Conservation (phyloP, 306 rosid genomes). For the Arachis hypogaea region DNA sequence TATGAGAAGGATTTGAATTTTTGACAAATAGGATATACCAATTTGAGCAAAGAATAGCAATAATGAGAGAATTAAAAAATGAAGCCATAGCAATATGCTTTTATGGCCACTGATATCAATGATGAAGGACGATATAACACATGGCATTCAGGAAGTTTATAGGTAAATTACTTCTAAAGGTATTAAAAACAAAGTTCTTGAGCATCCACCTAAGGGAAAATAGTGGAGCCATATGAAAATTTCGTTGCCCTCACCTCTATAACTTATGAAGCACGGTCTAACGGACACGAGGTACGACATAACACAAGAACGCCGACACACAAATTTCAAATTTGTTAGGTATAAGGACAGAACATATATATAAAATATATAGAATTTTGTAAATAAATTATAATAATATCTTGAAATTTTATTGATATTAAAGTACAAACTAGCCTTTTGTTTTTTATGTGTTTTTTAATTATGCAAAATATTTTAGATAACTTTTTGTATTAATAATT, state of each 20-base stretch:
- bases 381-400: too few species aligned
- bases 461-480: too few species aligned
- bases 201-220: neutral
- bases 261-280: too few species aligned
- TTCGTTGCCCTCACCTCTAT: neutral
- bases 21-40: neutral
- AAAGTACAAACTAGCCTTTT: too few species aligned
- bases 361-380: too few species aligned
- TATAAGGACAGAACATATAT: too few species aligned
- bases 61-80: neutral
- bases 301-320: too few species aligned
- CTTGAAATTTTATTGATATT: too few species aligned
- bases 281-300: too few species aligned
- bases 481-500: too few species aligned
- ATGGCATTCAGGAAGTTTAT: constrained; percentile 18
- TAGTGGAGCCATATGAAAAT: constrained; percentile 1
- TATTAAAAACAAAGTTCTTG: constrained; percentile 19
- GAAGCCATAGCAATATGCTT: neutral
- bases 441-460: too few species aligned
- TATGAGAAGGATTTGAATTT: neutral
- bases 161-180: constrained; percentile 11
- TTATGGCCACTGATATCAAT: neutral
- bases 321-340: too few species aligned
- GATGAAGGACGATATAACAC: constrained; percentile 12
- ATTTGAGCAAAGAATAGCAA: neutral